These are phyloP conservation scores for Dendrothele bispora DNA, from an alignment of 768 basidiomycete genomes.

Conservation along the genomic window DNA sequence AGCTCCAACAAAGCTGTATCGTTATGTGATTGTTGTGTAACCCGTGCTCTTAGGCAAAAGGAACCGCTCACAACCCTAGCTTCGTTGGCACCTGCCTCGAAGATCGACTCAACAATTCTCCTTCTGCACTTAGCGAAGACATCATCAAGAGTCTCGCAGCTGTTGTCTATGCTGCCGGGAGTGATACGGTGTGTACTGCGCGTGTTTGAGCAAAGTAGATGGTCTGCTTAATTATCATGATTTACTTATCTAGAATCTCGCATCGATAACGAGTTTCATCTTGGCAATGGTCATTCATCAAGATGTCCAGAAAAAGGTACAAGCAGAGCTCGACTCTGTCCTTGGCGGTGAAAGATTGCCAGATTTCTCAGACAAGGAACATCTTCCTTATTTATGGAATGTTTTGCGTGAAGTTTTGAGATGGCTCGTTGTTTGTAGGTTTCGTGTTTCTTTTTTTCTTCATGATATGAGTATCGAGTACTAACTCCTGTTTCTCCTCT, in stretches of 20 bases:
- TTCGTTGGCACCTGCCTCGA: neutral
- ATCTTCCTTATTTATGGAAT: neutral
- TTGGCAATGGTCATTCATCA: neutral
- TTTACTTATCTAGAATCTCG: neutral
- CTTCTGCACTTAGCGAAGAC: neutral
- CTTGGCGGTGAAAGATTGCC: neutral
- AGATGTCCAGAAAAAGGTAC: neutral
- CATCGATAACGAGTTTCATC: neutral
- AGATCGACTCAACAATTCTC: neutral
- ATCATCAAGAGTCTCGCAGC: constrained; percentile 5
- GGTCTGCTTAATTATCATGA: neutral
- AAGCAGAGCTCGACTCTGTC: neutral
- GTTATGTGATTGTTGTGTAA: too few relatives aligned
- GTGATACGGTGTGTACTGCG: neutral
- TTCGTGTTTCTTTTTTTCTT: neutral
- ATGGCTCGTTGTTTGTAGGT: neutral
- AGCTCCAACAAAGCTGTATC: neutral
- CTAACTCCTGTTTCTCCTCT: neutral
- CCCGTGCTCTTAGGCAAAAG: neutral
- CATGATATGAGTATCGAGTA: too few relatives aligned
- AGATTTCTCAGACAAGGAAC: neutral
- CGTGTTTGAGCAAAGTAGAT: neutral
- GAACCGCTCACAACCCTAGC: neutral
- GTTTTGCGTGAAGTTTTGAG: neutral
- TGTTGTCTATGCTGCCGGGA: constrained; percentile 4